phyloP scores from a whole-genome alignment of 768 basidiomycete genomes.

The Goffeauzyma gilvescens region DNA sequence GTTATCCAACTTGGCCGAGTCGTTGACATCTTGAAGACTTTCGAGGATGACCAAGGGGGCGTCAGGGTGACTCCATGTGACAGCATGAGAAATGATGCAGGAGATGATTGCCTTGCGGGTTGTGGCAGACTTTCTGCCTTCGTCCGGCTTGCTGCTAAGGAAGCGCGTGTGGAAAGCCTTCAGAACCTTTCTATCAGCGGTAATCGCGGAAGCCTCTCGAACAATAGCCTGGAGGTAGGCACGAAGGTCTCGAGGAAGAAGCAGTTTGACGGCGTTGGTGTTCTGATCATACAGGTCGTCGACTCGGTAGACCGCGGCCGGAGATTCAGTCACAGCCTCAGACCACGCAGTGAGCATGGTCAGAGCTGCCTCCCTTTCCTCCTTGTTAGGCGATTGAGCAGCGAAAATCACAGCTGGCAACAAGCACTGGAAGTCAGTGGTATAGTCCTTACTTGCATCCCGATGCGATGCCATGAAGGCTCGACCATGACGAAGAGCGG shows the following conservation, averaged over 20 bases:
- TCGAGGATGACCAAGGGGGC: constrained; percentile 43
- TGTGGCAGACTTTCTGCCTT: constrained; percentile 42
- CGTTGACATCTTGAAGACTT: constrained; percentile 37
- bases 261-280: constrained; percentile 8
- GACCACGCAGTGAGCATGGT: not conserved
- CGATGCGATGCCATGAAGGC: constrained; percentile 57
- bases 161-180: constrained; percentile 45
- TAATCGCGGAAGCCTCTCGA: constrained; percentile 8
- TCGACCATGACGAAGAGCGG: constrained; percentile 53
- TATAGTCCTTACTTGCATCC: constrained; percentile 36
- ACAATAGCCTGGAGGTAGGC: constrained; percentile 41
- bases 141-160: constrained; percentile 36
- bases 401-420: constrained; percentile 30
- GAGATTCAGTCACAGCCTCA: constrained; percentile 7
- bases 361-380: not conserved
- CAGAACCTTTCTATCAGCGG: constrained; percentile 39
- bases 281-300: constrained; percentile 29
- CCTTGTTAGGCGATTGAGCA: not conserved
- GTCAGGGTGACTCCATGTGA: constrained; percentile 38
- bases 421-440: constrained; percentile 33
- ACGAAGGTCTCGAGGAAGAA: constrained; percentile 3
- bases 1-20: constrained; percentile 37
- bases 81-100: constrained; percentile 61
- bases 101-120: constrained; percentile 47
- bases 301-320: constrained; percentile 23